These are phyloP conservation scores for Bisporella sp. DNA, from an alignment of 2,329 filamentous ascomycete species.

Conservation along the genomic window DNA sequence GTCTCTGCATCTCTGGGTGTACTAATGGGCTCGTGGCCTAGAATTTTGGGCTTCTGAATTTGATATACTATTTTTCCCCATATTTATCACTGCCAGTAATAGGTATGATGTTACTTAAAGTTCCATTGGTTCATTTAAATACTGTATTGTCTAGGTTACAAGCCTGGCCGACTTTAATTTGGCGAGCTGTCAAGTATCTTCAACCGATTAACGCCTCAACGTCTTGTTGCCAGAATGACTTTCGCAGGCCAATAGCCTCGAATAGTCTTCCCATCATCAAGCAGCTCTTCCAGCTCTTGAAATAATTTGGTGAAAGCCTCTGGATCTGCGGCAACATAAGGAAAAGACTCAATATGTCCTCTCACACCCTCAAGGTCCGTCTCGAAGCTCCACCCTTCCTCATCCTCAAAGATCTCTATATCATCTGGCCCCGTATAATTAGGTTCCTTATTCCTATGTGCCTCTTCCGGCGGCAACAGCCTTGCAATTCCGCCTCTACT, in stretches of 20 bases:
- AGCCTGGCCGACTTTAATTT: no score
- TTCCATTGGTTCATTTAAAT: no score
- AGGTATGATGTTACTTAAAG: no score
- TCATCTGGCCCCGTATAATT: neutral
- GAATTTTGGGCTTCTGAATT: no score
- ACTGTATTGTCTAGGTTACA: no score
- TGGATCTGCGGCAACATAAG: neutral
- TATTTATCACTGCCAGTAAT: no score
- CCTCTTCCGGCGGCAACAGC: neutral
- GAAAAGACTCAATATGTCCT: neutral
- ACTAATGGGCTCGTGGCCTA: no score
- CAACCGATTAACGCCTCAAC: neutral
- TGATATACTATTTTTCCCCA: no score
- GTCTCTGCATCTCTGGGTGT: no score
- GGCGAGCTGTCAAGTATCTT: no score
- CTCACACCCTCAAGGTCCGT: neutral
- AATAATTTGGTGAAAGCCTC: neutral
- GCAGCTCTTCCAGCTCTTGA: neutral
- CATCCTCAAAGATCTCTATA: neutral
- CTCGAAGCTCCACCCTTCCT: neutral
- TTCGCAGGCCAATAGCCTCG: neutral
- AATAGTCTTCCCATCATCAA: neutral
- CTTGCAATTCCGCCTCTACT: neutral
- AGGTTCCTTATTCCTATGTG: neutral
- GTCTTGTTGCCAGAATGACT: neutral